These are phyloP conservation scores for Fragilaria radians DNA, from an alignment of 108 stramenopile genomes.

Conservation along the genomic window DNA sequence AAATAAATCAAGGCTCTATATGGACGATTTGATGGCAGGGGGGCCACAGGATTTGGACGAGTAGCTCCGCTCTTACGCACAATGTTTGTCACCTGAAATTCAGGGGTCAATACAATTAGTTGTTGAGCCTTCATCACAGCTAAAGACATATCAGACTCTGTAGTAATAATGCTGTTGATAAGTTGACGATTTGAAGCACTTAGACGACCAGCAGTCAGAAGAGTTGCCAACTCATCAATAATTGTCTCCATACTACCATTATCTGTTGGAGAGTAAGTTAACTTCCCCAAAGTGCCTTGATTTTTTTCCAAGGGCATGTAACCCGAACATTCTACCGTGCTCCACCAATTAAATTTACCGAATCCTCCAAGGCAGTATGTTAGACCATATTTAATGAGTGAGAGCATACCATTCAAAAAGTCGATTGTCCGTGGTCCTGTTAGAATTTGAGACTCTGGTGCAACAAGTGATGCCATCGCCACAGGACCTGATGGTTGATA, in stretches of 20 bases:
- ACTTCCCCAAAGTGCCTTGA: not conserved
- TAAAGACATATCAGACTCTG: not conserved
- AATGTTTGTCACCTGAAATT: not conserved
- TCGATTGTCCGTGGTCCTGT: constrained; percentile 22
- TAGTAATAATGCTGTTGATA: not conserved
- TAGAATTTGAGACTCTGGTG: constrained; percentile 42
- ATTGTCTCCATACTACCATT: not conserved
- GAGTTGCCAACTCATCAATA: constrained; percentile 11
- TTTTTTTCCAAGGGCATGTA: too few relatives aligned
- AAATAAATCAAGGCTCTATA: constrained; percentile 60
- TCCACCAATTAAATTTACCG: too few relatives aligned
- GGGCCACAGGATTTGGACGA: not conserved
- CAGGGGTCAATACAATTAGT: too few relatives aligned
- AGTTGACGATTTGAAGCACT: constrained; percentile 15
- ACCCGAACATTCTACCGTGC: too few relatives aligned
- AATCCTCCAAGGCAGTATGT: constrained; percentile 31
- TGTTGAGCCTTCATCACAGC: too few relatives aligned
- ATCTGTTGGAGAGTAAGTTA: not conserved
- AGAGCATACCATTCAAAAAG: constrained; percentile 35
- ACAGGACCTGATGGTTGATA: constrained; percentile 35
- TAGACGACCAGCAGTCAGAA: constrained; percentile 9
- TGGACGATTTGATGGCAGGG: constrained; percentile 6
- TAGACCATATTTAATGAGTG: constrained; percentile 48
- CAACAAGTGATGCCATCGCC: constrained; percentile 17
- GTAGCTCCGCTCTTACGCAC: constrained; percentile 1